phyloP scores from a whole-genome alignment of 768 basidiomycete genomes.

The Auricularia sp. region DNA sequence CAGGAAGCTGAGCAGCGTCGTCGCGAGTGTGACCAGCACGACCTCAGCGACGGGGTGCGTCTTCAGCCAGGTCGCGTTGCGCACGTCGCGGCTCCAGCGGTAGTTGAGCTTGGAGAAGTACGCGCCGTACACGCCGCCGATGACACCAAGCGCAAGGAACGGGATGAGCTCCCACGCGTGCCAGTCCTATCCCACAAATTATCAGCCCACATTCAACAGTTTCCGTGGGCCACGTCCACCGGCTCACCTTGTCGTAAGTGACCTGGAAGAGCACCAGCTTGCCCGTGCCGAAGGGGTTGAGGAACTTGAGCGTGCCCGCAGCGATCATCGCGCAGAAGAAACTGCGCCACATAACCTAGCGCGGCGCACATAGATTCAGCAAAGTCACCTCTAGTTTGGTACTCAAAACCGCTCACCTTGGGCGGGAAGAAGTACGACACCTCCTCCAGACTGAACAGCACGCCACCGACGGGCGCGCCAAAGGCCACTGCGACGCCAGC shows the following conservation, averaged over 20 bases:
- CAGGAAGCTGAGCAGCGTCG: slow-evolving; percentile 69
- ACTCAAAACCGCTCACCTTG: slow-evolving; percentile 39
- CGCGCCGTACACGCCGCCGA: slow-evolving; percentile 92
- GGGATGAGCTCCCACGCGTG: slow-evolving; percentile 80
- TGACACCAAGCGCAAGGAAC: slow-evolving; percentile 78
- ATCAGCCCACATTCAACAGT: too few species aligned
- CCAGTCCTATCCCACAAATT: slow-evolving; percentile 56
- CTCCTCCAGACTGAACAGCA: slow-evolving; percentile 88
- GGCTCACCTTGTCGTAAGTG: slow-evolving; percentile 66
- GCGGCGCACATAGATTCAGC: not conserved
- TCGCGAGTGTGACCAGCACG: slow-evolving; percentile 63
- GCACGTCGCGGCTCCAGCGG: slow-evolving; percentile 75
- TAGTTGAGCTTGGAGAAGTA: slow-evolving; percentile 88
- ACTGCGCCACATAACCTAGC: slow-evolving; percentile 14
- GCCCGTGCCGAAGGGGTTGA: slow-evolving; percentile 93
- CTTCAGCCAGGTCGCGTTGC: slow-evolving; percentile 73
- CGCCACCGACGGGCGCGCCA: slow-evolving; percentile 92
- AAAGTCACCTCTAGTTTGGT: too few species aligned
- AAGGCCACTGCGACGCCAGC: slow-evolving; percentile 97
- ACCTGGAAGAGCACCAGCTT: slow-evolving; percentile 91
- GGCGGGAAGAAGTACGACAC: slow-evolving; percentile 96
- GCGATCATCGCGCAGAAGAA: slow-evolving; percentile 36
- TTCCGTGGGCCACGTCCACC: too few species aligned
- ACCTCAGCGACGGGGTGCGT: slow-evolving; percentile 65
- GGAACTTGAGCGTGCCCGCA: slow-evolving; percentile 21